phyloP scores from a whole-genome alignment of 352 stramenopile genomes.

The Globisporangium cystogenes region DNA sequence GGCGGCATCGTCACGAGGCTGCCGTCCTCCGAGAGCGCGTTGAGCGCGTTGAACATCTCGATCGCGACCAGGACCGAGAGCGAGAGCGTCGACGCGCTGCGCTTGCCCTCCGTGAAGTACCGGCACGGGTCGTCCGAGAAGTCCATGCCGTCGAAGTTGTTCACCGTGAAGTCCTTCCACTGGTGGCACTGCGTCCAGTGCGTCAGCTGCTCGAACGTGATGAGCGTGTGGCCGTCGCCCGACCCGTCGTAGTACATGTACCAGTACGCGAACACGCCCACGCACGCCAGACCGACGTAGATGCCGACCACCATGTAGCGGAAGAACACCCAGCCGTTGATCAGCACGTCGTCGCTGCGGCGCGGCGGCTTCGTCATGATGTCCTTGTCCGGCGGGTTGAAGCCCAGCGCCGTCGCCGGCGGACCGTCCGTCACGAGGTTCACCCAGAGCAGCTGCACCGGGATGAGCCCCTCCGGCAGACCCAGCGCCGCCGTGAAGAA shows the following conservation, averaged over 20 bases:
- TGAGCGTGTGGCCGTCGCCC: slow-evolving; percentile 88
- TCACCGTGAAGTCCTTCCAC: slow-evolving; percentile 90
- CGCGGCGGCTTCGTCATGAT: slow-evolving; percentile 97
- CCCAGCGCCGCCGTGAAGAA: slow-evolving; percentile 96
- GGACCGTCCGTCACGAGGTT: slow-evolving; percentile 99
- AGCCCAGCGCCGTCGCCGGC: slow-evolving; percentile 96
- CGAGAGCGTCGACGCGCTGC: slow-evolving; percentile 90
- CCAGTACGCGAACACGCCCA: slow-evolving; percentile 93
- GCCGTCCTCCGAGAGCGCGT: slow-evolving; percentile 91
- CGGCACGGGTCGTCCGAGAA: slow-evolving; percentile 88
- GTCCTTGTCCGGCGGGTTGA: slow-evolving; percentile 97
- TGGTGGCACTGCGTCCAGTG: slow-evolving; percentile 89
- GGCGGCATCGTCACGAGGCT: slow-evolving; percentile 91
- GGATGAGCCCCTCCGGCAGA: slow-evolving; percentile 96
- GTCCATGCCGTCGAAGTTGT: slow-evolving; percentile 89
- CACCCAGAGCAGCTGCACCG: slow-evolving; percentile 99
- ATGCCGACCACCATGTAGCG: slow-evolving; percentile 97
- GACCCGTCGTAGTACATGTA: slow-evolving; percentile 91
- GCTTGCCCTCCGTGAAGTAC: slow-evolving; percentile 92
- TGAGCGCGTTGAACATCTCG: slow-evolving; percentile 96
- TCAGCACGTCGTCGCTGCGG: slow-evolving; percentile 95
- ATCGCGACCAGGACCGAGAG: slow-evolving; percentile 93
- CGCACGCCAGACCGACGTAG: slow-evolving; percentile 89
- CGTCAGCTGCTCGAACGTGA: slow-evolving; percentile 88
- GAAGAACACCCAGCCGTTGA: slow-evolving; percentile 97